Evolutionary conservation across 768 basidiomycete species (phyloP), one percentile per base, ranked within the genome.

Genomic region (Termitomyces bulborhizus): DNA sequence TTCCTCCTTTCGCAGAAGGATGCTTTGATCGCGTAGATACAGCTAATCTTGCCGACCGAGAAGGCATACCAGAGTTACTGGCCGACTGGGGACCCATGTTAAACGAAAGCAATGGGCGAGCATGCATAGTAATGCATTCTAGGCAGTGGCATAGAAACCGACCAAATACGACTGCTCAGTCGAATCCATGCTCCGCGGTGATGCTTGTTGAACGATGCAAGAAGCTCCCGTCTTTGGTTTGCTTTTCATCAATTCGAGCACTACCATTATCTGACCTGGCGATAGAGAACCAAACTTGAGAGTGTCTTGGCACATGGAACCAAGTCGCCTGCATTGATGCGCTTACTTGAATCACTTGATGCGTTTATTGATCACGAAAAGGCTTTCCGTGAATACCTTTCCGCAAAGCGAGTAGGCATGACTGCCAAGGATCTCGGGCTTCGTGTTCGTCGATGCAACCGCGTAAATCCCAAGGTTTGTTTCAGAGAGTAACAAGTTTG

Each of bases 1-100:
- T 77, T 8, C 73, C 71, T 6, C 65, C 69, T 3, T 76, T 76
- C 44, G 53, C 63, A 8, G 68, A 68, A 24, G 68, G 67, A 18
- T 67, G 66, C 29, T 76, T 77, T 51, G 74, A 76, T 56, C 67
- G 74, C 21, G 66, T 76, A 24, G 74, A 76, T 57, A 59, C 69
- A 3, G 71, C 69, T 4, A 66, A 69, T 56, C 60, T 75, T 61
- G 62, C 65, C 18, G 76, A 76, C 55, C 58, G 62, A 13, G 50
- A 67, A 13, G 70, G 68, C 7, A 60, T 74, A 16, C 50, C 63
- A 40, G 68, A 64, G 41, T 68, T 70, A 53, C 60, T 76, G 41
- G 57, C 57, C 13, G 66, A 70, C 53, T 76, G 74, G 75, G 70
- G 64, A 24, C 69, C 71, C 16, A 57, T 76, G 46, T 53, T 76